These are phyloP conservation scores for Naganishia liquefaciens DNA, from an alignment of 1,284 basidiomycete genomes.

Conservation along the genomic window DNA sequence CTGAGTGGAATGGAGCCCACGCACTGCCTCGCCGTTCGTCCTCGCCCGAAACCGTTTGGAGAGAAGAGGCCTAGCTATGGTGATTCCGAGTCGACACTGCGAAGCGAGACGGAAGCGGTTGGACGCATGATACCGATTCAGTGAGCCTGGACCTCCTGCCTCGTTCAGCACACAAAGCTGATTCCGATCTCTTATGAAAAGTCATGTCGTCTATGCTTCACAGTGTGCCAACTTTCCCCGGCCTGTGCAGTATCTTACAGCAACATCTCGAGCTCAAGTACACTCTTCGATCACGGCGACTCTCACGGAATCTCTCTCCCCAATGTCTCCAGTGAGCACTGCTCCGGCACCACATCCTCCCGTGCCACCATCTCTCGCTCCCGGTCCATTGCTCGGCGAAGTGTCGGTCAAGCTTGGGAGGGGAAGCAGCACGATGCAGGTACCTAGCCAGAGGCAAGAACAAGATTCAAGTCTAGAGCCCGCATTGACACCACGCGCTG, in stretches of 20 bases:
- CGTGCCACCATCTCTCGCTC: too few species aligned
- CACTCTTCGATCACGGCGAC: background rate
- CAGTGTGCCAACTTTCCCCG: conserved; percentile 30
- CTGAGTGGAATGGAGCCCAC: conserved; percentile 13
- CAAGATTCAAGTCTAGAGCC: too few species aligned
- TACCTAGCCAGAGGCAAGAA: too few species aligned
- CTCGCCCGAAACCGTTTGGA: background rate
- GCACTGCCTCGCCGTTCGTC: conserved; percentile 30
- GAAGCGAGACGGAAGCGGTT: conserved; percentile 9
- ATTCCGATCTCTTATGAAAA: background rate
- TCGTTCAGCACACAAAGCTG: background rate
- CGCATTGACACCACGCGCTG: too few species aligned
- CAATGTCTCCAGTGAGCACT: background rate
- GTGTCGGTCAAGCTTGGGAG: too few species aligned
- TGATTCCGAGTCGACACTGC: conserved; percentile 1
- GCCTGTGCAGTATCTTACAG: background rate
- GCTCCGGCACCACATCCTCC: background rate
- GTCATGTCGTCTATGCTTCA: conserved; percentile 29
- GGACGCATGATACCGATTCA: conserved; percentile 32
- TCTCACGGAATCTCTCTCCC: background rate
- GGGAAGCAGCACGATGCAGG: too few species aligned
- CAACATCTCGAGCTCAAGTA: background rate
- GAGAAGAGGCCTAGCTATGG: too few species aligned
- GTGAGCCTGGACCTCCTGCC: conserved; percentile 3
- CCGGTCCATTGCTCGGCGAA: too few species aligned